These are phyloP conservation scores for Nakazawaea pomicola DNA, from an alignment of 805 yeast species.

Conservation along the genomic window DNA sequence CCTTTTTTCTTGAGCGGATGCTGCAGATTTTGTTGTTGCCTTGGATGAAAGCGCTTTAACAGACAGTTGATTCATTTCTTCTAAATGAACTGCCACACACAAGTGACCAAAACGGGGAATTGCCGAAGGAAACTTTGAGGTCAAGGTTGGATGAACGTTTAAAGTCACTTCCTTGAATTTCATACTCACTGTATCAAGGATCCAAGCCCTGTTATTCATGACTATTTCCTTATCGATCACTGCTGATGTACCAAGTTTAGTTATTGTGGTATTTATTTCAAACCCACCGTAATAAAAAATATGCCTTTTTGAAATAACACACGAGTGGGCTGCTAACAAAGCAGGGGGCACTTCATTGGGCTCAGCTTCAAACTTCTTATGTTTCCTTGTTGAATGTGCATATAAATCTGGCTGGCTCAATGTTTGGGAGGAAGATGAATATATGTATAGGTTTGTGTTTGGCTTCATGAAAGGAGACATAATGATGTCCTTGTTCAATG, in stretches of 20 bases:
- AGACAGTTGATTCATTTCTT: slow-evolving; percentile 26
- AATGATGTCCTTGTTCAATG: slow-evolving; percentile 35
- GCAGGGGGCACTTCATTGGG: slow-evolving; percentile 48
- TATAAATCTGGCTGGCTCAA: slow-evolving; percentile 25
- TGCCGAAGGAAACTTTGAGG: slow-evolving; percentile 21
- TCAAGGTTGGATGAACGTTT: slow-evolving; percentile 25
- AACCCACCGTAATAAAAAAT: slow-evolving; percentile 71
- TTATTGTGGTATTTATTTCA: slow-evolving; percentile 33
- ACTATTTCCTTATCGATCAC: slow-evolving; percentile 33
- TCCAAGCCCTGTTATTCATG: slow-evolving; percentile 50
- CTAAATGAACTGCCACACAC: slow-evolving; percentile 20
- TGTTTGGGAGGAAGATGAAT: slow-evolving; percentile 35
- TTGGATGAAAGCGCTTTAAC: too few relatives aligned
- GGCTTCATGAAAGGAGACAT: slow-evolving; percentile 37
- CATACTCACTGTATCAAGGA: slow-evolving; percentile 48
- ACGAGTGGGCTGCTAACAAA: slow-evolving; percentile 41
- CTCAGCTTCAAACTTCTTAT: slow-evolving; percentile 1
- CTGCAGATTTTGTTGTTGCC: background rate
- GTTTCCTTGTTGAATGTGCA: slow-evolving; percentile 15
- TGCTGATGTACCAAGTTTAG: slow-evolving; percentile 18
- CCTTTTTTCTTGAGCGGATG: background rate
- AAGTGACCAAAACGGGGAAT: slow-evolving; percentile 30
- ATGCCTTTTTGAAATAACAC: slow-evolving; percentile 50
- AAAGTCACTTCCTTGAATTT: slow-evolving; percentile 43
- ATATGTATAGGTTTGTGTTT: slow-evolving; percentile 30